Evolutionary conservation across 306 rosid genomes (phyloP).

Genomic region (Quercus agrifolia): DNA sequence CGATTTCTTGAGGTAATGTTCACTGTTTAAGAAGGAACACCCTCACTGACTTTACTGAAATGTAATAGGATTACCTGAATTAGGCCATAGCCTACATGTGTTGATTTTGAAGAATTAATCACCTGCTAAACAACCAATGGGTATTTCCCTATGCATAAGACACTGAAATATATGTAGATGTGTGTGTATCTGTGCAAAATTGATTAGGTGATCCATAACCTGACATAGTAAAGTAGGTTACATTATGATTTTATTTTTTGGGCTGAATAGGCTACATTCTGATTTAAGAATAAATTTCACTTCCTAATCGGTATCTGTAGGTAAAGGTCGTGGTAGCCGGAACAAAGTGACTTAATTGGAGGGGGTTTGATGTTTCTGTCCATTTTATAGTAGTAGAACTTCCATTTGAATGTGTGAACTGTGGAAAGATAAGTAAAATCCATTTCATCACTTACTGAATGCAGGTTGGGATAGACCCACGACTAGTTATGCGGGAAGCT

Average conservation of each 20-base stretch:
- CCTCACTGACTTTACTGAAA: neutral
- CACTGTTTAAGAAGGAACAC: neutral
- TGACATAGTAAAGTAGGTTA: neutral
- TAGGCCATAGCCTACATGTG: neutral
- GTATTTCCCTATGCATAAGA: neutral
- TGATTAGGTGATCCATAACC: neutral
- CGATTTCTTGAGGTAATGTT: conserved; percentile 66
- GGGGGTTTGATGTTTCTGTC: neutral
- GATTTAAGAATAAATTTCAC: neutral
- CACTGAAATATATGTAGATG: neutral
- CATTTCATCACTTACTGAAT: conserved; percentile 20
- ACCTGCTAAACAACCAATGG: neutral
- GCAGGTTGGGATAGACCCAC: conserved; percentile 79
- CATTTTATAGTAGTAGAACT: neutral
- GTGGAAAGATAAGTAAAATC: neutral
- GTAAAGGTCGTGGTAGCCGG: neutral
- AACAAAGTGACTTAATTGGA: neutral
- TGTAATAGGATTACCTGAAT: neutral
- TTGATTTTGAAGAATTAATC: neutral
- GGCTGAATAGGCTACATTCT: neutral
- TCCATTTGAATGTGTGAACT: neutral
- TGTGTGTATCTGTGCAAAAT: neutral
- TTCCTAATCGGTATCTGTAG: neutral
- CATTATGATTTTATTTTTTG: no score
- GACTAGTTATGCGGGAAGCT: conserved; percentile 80